Evolutionary conservation across 2,329 filamentous ascomycete species (phyloP), one percentile per base, ranked within the genome.

Genomic region (Aspergillus neoniger): DNA sequence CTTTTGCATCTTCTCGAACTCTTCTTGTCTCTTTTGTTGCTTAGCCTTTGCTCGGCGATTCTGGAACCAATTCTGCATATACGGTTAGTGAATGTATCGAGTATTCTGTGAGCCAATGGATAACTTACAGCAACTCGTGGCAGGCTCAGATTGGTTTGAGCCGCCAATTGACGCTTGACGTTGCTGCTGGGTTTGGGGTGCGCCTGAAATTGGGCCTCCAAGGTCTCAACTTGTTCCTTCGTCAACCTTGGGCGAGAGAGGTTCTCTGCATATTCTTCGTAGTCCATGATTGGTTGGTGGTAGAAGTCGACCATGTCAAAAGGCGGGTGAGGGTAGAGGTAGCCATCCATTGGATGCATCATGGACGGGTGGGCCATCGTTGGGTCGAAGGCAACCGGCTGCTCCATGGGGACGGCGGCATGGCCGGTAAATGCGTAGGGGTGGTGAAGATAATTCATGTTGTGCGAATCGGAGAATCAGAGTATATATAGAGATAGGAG

Each of bases 41-140:
- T 82, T 82, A 53, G 80, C 80, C 65, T 83, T 82, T 58, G 81
- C 81, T 50, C 81, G 77, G 61, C 81, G 77, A 64, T 82, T 83
- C 64, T 83, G 81, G 67, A 82, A 83, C 81, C 81, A 83, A 63
- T 83, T 82, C 81, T 82, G 61, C 44, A 60, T 17, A 17, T 14
- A 43, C 1, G 55, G 62, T 61, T 63, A 65, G 63, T 49, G 39
- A 4, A 36, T 19, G 4, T 68, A 51, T 36, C 47, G 6, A n/a
- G 50, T 59, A 62, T 44, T 54, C 39, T 28, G 8, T 19, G 39
- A 5, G 41, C 30, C 36, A 47, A 36, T 12, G 39, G 23, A 50
- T 59, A 50, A 78, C 80, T 63, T 74, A 83, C 81, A 60, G 80
- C 80, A 66, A 83, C 80, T 58, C 81, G 76, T 43, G 77, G 79